Evolutionary conservation across 352 stramenopile species (phyloP).

Genomic region (Pythium dissotocum): DNA sequence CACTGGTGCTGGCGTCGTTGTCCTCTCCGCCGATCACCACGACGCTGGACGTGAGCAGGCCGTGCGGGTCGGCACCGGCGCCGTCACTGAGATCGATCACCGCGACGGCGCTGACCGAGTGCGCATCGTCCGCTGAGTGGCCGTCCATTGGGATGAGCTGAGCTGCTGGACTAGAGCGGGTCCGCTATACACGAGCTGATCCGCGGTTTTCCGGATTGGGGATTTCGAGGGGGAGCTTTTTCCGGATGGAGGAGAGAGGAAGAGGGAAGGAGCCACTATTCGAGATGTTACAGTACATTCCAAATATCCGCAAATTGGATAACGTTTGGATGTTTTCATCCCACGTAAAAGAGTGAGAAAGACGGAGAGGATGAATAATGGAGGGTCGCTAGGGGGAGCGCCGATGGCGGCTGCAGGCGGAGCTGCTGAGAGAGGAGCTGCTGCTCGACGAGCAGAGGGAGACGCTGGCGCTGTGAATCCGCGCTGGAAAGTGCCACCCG

Average conservation of each 20-base stretch:
- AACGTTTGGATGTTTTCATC: conserved; percentile 8
- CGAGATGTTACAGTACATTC: background rate
- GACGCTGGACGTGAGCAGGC: conserved; percentile 28
- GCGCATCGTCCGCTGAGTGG: conserved; percentile 19
- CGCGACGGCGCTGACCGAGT: conserved; percentile 31
- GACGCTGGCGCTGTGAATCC: background rate
- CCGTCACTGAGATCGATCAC: conserved; percentile 33
- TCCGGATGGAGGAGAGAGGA: conserved; percentile 3
- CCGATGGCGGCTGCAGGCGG: background rate
- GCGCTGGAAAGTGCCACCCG: conserved; percentile 11
- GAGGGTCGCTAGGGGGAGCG: background rate
- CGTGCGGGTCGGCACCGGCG: conserved; percentile 23
- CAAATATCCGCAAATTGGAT: background rate
- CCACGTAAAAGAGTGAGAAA: background rate
- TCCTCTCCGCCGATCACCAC: conserved; percentile 32
- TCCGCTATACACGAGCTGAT: background rate
- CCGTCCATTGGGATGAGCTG: conserved; percentile 11
- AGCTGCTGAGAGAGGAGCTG: background rate
- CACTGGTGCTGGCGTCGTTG: background rate
- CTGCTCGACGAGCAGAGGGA: background rate
- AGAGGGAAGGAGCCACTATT: background rate
- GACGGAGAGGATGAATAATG: background rate
- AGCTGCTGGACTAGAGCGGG: background rate
- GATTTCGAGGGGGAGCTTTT: background rate
- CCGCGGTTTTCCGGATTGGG: background rate